These are phyloP conservation scores for Haematococcus sp. DNA, from an alignment of 139 green algal species.

Conservation along the genomic window DNA sequence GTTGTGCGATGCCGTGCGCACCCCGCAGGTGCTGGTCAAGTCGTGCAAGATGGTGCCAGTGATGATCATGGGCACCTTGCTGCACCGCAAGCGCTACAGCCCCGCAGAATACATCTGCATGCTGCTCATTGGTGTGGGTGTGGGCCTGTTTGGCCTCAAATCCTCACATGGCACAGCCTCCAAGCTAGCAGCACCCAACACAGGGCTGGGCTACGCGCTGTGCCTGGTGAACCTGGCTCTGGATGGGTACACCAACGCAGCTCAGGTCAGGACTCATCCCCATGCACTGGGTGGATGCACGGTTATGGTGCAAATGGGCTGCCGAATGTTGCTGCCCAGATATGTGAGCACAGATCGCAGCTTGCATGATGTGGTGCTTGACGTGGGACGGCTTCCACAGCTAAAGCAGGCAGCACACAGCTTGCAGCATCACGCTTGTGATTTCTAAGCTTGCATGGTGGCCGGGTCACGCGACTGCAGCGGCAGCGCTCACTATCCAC, in stretches of 20 bases:
- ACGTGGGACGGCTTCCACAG: no score
- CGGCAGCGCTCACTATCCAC: no score
- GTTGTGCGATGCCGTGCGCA: no score
- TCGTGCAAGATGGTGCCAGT: slow-evolving; percentile 97
- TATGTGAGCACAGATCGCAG: no score
- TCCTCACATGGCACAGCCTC: slow-evolving; percentile 52
- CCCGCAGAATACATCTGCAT: slow-evolving; percentile 86
- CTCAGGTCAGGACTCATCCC: slow-evolving; percentile 53
- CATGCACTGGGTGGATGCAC: neutral
- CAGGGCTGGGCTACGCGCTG: slow-evolving; percentile 84
- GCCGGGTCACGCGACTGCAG: no score
- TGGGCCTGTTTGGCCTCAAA: slow-evolving; percentile 77
- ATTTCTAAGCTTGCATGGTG: no score
- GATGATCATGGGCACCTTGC: slow-evolving; percentile 90
- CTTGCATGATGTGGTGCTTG: no score
- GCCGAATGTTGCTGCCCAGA: neutral
- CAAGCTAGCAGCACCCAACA: slow-evolving; percentile 83
- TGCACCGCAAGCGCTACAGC: slow-evolving; percentile 82
- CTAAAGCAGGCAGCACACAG: no score
- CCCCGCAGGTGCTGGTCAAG: slow-evolving; percentile 90
- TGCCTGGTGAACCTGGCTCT: slow-evolving; percentile 89
- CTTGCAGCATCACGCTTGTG: no score
- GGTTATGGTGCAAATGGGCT: neutral
- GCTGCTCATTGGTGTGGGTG: slow-evolving; percentile 74
- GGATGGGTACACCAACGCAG: slow-evolving; percentile 95